phyloP scores from a whole-genome alignment of 495 filamentous ascomycete genomes.

The Daldinia decipiens region DNA sequence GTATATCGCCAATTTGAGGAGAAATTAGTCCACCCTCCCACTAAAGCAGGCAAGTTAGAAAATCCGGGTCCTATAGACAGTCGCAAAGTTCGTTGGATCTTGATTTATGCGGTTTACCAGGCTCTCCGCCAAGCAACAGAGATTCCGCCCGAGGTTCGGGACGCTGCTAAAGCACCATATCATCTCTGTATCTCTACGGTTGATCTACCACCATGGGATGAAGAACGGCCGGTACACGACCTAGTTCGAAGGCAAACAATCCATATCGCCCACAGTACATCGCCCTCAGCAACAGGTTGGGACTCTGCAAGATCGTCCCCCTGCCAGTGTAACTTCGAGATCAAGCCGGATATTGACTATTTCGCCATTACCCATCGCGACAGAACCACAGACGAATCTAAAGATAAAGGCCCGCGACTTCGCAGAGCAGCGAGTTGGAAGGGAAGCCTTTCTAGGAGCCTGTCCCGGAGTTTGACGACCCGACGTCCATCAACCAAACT shows the following conservation, averaged over 20 bases:
- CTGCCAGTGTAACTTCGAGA: constrained; percentile 34
- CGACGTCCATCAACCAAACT: constrained; percentile 48
- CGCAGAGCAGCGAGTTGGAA: constrained; percentile 29
- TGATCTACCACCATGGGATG: constrained; percentile 56
- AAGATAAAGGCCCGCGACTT: constrained; percentile 19
- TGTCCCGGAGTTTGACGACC: constrained; percentile 36
- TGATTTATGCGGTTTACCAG: constrained; percentile 76
- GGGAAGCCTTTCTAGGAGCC: constrained; percentile 42
- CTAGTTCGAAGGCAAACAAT: constrained; percentile 42
- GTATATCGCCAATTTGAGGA: constrained; percentile 61
- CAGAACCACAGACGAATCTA: constrained; percentile 17
- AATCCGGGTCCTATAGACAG: constrained; percentile 62
- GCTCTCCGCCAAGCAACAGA: constrained; percentile 64
- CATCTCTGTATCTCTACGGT: constrained; percentile 55
- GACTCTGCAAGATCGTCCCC: constrained; percentile 11
- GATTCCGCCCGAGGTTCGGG: constrained; percentile 52
- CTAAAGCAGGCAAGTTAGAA: constrained; percentile 53
- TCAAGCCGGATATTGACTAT: constrained; percentile 58
- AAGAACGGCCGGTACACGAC: constrained; percentile 27
- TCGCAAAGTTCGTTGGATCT: constrained; percentile 74
- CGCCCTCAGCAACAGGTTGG: neutral
- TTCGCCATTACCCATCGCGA: constrained; percentile 48
- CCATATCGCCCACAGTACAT: constrained; percentile 13
- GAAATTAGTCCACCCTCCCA: constrained; percentile 50
- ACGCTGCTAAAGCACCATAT: constrained; percentile 50